phyloP scores from a whole-genome alignment of 2,329 filamentous ascomycete genomes.

The Colletotrichum chrysophilum region DNA sequence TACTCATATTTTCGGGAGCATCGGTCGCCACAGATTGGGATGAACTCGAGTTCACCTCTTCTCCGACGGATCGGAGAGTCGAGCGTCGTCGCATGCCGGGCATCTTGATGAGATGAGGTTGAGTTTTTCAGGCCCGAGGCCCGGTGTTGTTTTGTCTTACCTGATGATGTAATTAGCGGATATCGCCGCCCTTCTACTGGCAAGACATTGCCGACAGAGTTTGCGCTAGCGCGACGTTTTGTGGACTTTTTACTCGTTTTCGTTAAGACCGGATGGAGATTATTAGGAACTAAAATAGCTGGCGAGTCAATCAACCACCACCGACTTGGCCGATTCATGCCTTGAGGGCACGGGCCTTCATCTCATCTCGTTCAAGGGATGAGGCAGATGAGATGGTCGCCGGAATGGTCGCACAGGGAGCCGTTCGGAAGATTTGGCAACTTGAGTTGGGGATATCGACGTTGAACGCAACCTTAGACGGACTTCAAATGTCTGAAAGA shows the following conservation, averaged over 20 bases:
- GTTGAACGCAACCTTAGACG: background rate
- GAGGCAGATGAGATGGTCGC: background rate
- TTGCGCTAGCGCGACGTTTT: background rate
- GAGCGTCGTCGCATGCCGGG: background rate
- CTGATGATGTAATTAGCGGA: constrained; percentile 17
- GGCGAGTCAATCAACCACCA: background rate
- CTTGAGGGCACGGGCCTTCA: constrained; percentile 4
- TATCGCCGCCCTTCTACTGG: background rate
- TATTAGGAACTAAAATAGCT: background rate
- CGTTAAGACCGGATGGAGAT: background rate
- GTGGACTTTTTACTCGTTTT: background rate
- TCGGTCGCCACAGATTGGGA: background rate
- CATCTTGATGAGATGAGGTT: background rate
- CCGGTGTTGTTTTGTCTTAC: background rate
- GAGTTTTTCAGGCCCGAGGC: background rate
- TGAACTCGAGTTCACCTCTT: background rate
- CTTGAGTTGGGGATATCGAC: background rate
- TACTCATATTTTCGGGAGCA: background rate
- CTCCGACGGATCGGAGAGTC: background rate
- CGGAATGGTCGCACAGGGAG: background rate
- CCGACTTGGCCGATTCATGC: constrained; percentile 9
- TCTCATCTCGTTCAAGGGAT: background rate
- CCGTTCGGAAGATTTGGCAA: background rate
- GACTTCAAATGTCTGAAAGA: background rate
- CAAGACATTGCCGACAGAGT: background rate